Conservation (phyloP, 2,329 filamentous ascomycete genomes). For the Dryadomyces quercus-mongolicae region DNA sequence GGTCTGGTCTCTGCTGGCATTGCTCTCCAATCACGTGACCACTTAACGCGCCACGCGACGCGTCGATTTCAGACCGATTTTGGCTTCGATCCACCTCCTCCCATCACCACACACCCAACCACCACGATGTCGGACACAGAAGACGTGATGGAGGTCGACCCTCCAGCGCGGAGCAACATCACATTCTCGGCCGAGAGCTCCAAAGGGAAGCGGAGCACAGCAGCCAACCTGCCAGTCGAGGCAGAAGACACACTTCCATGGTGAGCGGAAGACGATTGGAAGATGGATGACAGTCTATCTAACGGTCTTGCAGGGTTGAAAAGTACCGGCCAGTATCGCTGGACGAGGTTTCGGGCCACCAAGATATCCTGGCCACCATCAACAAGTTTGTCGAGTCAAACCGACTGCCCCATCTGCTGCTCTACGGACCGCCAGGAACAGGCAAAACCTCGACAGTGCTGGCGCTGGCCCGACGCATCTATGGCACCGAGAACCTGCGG, state of each 20-base stretch:
- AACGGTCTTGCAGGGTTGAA: constrained; percentile 58
- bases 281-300: too few relatives aligned
- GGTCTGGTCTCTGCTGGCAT: too few relatives aligned
- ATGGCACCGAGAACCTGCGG: constrained; percentile 81
- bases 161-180: constrained; percentile 33
- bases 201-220: constrained; percentile 79
- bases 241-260: constrained; percentile 90
- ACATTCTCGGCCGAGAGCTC: constrained; percentile 63
- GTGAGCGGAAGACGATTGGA: constrained; percentile 30
- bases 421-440: constrained; percentile 92
- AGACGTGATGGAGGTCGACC: constrained; percentile 51
- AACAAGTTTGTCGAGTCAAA: constrained; percentile 96
- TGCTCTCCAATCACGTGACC: not conserved
- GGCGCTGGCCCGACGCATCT: constrained; percentile 84
- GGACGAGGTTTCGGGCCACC: constrained; percentile 87
- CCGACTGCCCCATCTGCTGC: constrained; percentile 83
- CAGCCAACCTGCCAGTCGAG: constrained; percentile 85
- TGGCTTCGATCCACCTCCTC: not conserved
- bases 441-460: constrained; percentile 97
- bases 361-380: constrained; percentile 94
- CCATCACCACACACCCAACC: not conserved
- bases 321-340: constrained; percentile 89
- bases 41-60: not conserved
- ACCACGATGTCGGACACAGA: constrained; percentile 44
- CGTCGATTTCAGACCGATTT: not conserved